Evolutionary conservation across 345 rosid genomes (phyloP).

Genomic region (Eucalyptus marginata): DNA sequence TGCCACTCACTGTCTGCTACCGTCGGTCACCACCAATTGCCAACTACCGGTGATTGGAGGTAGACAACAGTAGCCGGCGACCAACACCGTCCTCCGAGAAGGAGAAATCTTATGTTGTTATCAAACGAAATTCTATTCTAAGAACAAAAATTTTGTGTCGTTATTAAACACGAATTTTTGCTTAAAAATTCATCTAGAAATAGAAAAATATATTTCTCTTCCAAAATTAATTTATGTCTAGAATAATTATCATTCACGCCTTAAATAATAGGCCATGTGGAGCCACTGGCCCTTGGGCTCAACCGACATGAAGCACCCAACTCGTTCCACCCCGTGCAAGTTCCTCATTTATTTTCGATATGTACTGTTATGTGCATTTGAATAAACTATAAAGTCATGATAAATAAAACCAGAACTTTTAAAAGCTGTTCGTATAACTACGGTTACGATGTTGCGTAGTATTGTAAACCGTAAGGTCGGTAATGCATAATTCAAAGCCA

Average conservation of each 20-base stretch:
- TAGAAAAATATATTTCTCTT: no score
- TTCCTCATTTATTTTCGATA: neutral
- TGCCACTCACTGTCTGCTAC: accelerated
- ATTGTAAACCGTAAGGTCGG: neutral
- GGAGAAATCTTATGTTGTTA: no score
- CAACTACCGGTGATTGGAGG: accelerated
- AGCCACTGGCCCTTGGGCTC: neutral
- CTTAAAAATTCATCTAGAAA: no score
- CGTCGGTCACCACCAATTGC: accelerated
- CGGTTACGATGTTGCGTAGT: neutral
- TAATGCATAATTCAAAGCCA: neutral
- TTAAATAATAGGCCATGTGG: neutral
- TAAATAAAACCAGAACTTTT: neutral
- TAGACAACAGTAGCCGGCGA: accelerated
- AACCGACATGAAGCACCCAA: neutral
- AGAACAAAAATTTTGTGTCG: accelerated
- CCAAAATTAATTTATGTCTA: no score
- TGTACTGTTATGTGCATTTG: neutral
- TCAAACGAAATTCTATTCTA: no score
- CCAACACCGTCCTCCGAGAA: accelerated
- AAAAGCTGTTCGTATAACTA: neutral
- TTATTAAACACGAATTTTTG: no score
- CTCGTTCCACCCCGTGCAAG: neutral
- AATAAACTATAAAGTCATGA: neutral
- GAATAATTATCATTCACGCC: no score